A percentile compares a stretch with the other conserved stretches of the same genome.
These are phyloP conservation scores for Vanilla planifolia DNA, from an alignment of 106 monocot species.

Conservation along the genomic window DNA sequence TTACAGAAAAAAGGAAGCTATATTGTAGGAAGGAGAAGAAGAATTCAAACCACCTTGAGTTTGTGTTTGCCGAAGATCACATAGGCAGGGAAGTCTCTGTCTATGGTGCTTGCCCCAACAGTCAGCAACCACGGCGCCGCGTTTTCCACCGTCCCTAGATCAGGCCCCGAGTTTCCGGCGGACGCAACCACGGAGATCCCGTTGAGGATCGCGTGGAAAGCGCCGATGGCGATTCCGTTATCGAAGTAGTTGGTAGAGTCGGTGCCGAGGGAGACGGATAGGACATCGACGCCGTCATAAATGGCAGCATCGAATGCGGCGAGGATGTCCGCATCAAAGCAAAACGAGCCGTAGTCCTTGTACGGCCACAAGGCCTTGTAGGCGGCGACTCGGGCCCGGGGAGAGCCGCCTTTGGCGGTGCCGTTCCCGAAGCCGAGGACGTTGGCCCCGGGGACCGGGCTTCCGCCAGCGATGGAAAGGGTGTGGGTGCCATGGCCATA, in stretches of 20 bases:
- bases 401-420: constrained; percentile 49
- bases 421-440: constrained; percentile 33
- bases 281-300: constrained; percentile 39
- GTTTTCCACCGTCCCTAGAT: constrained; percentile 3
- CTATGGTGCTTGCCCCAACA: constrained; percentile 27
- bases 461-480: constrained; percentile 23
- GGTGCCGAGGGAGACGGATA: constrained; percentile 40
- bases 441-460: constrained; percentile 11
- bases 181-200: constrained; percentile 21
- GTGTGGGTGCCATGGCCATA: constrained; percentile 29
- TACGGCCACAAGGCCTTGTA: constrained; percentile 35
- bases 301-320: constrained; percentile 43
- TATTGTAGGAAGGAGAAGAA: too few species aligned
- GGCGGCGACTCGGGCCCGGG: constrained; percentile 33
- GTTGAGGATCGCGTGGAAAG: constrained; percentile 23
- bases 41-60: constrained; percentile 21
- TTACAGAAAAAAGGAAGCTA: background rate
- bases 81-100: constrained; percentile 22
- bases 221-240: constrained; percentile 20
- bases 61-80: constrained; percentile 1
- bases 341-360: constrained; percentile 6
- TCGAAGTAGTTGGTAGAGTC: background rate
- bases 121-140: constrained; percentile 22
- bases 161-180: constrained; percentile 24
- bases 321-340: constrained; percentile 41